Percentiles rank a stretch among this genome's conserved stretches.
These are phyloP conservation scores for Rhodocollybia butyracea DNA, from an alignment of 768 basidiomycete genomes.

Conservation along the genomic window DNA sequence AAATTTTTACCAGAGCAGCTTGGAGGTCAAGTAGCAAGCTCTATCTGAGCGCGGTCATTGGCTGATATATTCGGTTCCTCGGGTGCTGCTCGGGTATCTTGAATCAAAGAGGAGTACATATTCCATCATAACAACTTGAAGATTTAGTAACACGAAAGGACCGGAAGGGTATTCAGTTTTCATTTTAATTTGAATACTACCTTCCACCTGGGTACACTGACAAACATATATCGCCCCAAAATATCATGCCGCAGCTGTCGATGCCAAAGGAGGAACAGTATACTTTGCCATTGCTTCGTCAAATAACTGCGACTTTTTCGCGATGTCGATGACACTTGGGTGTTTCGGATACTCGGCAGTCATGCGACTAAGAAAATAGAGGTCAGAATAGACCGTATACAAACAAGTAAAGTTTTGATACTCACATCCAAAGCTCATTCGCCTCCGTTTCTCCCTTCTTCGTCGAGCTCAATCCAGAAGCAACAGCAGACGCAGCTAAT, in stretches of 20 bases:
- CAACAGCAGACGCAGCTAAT: slow-evolving; percentile 64
- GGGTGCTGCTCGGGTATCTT: too few species aligned
- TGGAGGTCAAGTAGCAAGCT: too few species aligned
- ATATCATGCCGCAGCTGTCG: slow-evolving; percentile 6
- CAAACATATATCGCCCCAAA: not conserved
- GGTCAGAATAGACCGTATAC: slow-evolving; percentile 7
- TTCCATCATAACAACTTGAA: too few species aligned
- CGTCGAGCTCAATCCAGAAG: slow-evolving; percentile 47
- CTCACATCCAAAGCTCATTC: slow-evolving; percentile 66
- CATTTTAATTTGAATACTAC: not conserved
- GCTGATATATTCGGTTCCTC: too few species aligned
- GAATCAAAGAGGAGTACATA: too few species aligned
- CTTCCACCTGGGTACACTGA: not conserved
- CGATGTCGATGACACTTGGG: slow-evolving; percentile 65
- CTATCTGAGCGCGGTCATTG: too few species aligned
- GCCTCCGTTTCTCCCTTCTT: slow-evolving; percentile 58
- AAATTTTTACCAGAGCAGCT: too few species aligned
- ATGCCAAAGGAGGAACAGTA: slow-evolving; percentile 50
- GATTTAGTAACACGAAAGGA: too few species aligned
- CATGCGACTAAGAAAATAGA: slow-evolving; percentile 30
- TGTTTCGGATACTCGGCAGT: slow-evolving; percentile 56
- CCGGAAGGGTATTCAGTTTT: too few species aligned
- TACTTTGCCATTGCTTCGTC: slow-evolving; percentile 60
- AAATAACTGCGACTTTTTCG: slow-evolving; percentile 58
- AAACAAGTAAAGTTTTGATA: slow-evolving; percentile 14